A percentile compares a stretch with the other conserved stretches of the same genome.
These are phyloP conservation scores for Blumeria hordei DNA, from an alignment of 2,329 filamentous ascomycete species.

Conservation along the genomic window DNA sequence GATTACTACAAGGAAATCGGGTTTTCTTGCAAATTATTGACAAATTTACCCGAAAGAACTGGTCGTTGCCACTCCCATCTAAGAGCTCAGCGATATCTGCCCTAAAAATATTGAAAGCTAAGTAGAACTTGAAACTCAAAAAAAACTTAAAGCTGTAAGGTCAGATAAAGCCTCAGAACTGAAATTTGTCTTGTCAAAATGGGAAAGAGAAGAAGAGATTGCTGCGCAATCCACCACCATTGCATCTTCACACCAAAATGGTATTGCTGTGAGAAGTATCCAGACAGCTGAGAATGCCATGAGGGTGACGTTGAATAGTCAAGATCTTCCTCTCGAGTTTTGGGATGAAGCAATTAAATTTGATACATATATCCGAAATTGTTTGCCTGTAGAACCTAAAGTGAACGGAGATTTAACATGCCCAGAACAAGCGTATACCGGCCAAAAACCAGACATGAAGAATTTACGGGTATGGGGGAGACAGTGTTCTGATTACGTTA, in stretches of 20 bases:
- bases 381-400: not conserved
- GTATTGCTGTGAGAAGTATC: not conserved
- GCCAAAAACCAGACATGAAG: not conserved
- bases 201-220: not conserved
- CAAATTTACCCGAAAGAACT: not conserved
- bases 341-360: not conserved
- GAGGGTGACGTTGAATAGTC: not conserved
- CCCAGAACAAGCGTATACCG: not conserved
- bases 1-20: not conserved
- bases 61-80: not conserved
- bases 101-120: not conserved
- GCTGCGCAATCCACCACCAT: not conserved
- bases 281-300: not conserved
- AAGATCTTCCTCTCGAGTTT: not conserved
- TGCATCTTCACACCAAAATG: not conserved
- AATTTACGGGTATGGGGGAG: not conserved
- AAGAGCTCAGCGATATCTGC: not conserved
- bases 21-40: not conserved
- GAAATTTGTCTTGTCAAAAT: not conserved
- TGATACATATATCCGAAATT: not conserved
- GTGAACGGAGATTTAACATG: not conserved
- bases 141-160: not conserved
- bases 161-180: not conserved
- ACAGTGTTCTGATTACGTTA: not conserved
- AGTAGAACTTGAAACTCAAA: not conserved